Conservation (phyloP, 2,329 filamentous ascomycete species). For the Apiospora rasikravindrae region DNA sequence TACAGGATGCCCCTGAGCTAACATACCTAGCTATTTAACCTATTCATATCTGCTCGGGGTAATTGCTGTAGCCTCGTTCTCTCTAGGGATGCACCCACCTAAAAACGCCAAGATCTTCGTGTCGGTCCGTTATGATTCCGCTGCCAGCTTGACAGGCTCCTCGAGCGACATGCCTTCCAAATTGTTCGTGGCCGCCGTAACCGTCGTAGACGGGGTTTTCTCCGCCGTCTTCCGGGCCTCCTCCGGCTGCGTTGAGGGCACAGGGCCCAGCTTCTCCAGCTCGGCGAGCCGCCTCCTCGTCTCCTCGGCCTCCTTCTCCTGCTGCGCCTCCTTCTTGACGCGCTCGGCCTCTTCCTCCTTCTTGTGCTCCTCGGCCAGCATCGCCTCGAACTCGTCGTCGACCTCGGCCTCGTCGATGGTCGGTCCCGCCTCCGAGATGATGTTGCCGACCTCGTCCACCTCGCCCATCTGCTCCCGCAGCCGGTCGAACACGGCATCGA, state of each 20-base stretch:
- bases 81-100: neutral
- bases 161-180: constrained; percentile 46
- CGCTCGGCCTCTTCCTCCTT: constrained; percentile 53
- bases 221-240: constrained; percentile 46
- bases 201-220: constrained; percentile 32
- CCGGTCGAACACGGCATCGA: constrained; percentile 76
- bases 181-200: constrained; percentile 39
- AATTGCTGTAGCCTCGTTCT: neutral
- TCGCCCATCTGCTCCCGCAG: constrained; percentile 81
- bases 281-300: constrained; percentile 56
- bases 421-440: constrained; percentile 70
- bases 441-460: constrained; percentile 80
- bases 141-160: constrained; percentile 27
- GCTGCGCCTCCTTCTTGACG: constrained; percentile 49
- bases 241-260: constrained; percentile 23
- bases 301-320: constrained; percentile 53
- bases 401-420: constrained; percentile 80
- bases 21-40: too few relatives aligned
- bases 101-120: neutral
- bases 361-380: constrained; percentile 67
- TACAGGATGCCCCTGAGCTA: neutral
- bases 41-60: neutral
- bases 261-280: constrained; percentile 47
- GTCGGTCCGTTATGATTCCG: constrained; percentile 17
- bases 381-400: constrained; percentile 81